Conservation (phyloP, 2,329 filamentous ascomycete species). For the Ophiosphaerella korrae region DNA sequence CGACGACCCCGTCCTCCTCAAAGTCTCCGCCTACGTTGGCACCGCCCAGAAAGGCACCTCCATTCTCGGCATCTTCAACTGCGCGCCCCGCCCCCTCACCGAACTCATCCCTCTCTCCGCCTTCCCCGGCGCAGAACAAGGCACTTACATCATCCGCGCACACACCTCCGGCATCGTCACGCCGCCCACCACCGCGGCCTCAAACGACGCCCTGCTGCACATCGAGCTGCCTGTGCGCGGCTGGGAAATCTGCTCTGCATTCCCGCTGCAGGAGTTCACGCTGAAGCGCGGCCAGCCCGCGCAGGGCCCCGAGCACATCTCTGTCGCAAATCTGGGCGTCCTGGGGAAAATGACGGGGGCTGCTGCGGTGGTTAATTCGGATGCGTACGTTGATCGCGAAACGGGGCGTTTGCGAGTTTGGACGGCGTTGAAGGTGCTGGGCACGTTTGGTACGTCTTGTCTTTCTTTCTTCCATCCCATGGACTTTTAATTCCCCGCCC, state of each 20-base stretch:
- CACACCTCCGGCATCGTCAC: constrained; percentile 71
- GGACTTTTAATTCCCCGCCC: too few species aligned
- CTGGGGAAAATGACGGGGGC: constrained; percentile 88
- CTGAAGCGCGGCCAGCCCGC: constrained; percentile 47
- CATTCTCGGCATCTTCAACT: constrained; percentile 85
- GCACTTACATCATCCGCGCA: constrained; percentile 72
- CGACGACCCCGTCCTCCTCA: constrained; percentile 73
- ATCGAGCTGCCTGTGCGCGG: constrained; percentile 67
- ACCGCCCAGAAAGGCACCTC: constrained; percentile 70
- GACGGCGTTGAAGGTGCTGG: constrained; percentile 78
- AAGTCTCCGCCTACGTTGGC: constrained; percentile 79
- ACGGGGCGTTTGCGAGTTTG: constrained; percentile 69
- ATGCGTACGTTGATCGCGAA: constrained; percentile 59
- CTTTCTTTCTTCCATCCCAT: background rate
- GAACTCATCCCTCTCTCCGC: constrained; percentile 72
- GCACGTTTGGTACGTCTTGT: constrained; percentile 64
- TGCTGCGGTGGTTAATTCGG: constrained; percentile 72
- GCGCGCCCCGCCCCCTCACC: constrained; percentile 64
- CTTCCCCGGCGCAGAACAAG: constrained; percentile 72
- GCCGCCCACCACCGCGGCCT: constrained; percentile 53
- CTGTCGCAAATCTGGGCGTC: constrained; percentile 75
- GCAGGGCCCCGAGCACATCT: constrained; percentile 47
- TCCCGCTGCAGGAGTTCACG: constrained; percentile 65
- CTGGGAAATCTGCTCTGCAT: constrained; percentile 82
- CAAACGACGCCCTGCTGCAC: constrained; percentile 60